Base-by-base conservation (phyloP, 2,329 filamentous ascomycete species). In the Botrytis byssoidea region DNA sequence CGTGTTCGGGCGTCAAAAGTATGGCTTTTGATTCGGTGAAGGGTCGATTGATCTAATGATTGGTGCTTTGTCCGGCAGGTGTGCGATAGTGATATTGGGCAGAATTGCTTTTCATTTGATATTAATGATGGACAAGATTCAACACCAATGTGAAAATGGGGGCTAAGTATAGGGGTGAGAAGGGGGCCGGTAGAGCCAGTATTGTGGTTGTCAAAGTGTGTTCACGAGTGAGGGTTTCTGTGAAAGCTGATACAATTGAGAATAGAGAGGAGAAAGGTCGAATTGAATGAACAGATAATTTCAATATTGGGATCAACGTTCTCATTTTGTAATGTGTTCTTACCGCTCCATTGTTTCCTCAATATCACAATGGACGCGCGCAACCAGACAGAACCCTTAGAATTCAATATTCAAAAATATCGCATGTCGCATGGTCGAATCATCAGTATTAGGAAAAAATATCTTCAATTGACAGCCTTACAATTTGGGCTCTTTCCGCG, bases 401-500 rank as follows among this genome's bases (percentile, higher is more conserved):
- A 42, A 10, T 44, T 35, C 67, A 70, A 61, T 61, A 35, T 44
- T 37, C 25, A 37, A 57, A 72, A n/a, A 32, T n/a, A 46, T 60
- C 25, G 46, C 61, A 51, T 32, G 37, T 67, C 18, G 46, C 61
- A 25, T 60, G 40, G 63, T 72, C 70, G 40, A 68, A 72, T 72
- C 40, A 72, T 32, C 48, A 4, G 22, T 48, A 60, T n/a, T 44
- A 42, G 29, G 14, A 60, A 68, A 57, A 46, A n/a, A 55, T 51
- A 59, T 51, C 71, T 75, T 73, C 69, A 70, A 69, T 59, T 67
- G 69, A 61, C 46, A 66, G 71, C 71, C 61, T 74, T 72, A 66
- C 70, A 74, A 70, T 51, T 72, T 70, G 55, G 64, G 64, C 22
- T 64, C 74, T 71, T 77, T 76, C 76, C 78, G 78, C 78, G 79